Evolutionary conservation across 805 yeast species (phyloP).

Genomic region (Starmerella apis): DNA sequence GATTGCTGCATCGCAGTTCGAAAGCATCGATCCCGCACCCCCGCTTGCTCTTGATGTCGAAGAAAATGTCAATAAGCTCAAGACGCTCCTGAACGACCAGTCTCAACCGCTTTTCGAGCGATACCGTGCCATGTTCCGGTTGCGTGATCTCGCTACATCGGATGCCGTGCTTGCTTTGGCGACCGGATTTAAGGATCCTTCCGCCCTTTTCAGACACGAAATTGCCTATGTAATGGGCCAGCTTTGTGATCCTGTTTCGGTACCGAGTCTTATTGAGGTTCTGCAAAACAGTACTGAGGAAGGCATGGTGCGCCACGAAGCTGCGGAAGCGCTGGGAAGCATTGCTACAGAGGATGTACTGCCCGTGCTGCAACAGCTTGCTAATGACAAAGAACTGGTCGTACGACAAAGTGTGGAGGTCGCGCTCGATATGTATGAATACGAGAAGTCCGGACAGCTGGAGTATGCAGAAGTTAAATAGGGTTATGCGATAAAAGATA

Average conservation of each 20-base stretch:
- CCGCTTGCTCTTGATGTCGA: constrained; percentile 61
- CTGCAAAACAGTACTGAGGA: constrained; percentile 71
- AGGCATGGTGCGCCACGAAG: constrained; percentile 99
- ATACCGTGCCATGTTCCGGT: constrained; percentile 96
- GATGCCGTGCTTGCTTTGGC: constrained; percentile 92
- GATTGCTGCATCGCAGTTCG: constrained; percentile 64
- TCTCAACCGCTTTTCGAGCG: constrained; percentile 74
- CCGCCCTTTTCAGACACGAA: constrained; percentile 94
- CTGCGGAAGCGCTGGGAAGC: constrained; percentile 96
- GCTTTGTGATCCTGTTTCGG: constrained; percentile 83
- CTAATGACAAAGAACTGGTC: constrained; percentile 73
- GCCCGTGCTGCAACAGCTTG: constrained; percentile 70
- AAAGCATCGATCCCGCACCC: constrained; percentile 96
- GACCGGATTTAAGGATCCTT: constrained; percentile 75
- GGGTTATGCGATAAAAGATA: constrained; percentile 3
- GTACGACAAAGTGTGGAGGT: constrained; percentile 96
- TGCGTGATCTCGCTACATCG: constrained; percentile 86
- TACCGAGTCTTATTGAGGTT: constrained; percentile 76
- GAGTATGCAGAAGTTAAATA: constrained; percentile 49
- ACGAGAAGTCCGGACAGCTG: constrained; percentile 72
- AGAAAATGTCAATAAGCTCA: constrained; percentile 56
- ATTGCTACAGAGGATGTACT: constrained; percentile 93
- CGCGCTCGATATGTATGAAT: constrained; percentile 96
- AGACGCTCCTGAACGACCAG: constrained; percentile 63
- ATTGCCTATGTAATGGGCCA: constrained; percentile 98